phyloP scores from a whole-genome alignment of 179 eudicot genomes.

The Spergularia azorica region DNA sequence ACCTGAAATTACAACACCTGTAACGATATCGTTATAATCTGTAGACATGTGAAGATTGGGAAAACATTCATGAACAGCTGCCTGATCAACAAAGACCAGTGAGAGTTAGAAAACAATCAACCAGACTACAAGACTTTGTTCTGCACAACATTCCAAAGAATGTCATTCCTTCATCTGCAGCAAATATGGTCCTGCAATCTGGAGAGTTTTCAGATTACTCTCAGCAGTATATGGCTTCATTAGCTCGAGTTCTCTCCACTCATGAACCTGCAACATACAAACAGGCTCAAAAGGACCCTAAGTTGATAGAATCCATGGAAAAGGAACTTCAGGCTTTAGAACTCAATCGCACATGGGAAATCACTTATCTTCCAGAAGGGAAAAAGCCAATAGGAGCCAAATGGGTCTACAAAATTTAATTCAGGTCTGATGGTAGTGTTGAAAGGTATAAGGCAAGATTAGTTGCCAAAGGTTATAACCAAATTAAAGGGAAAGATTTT shows the following conservation, averaged over 20 bases:
- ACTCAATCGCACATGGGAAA: neutral
- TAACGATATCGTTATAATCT: too few relatives aligned
- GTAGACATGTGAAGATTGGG: too few relatives aligned
- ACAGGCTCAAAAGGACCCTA: neutral
- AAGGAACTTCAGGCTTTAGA: neutral
- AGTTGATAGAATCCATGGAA: neutral
- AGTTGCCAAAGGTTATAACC: neutral
- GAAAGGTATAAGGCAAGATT: neutral
- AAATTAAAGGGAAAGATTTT: neutral
- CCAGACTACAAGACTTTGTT: too few relatives aligned
- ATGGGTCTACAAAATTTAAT: conserved; percentile 1
- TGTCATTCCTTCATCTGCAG: too few relatives aligned
- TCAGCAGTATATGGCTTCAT: too few relatives aligned
- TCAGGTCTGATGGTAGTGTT: neutral
- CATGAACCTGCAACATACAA: neutral
- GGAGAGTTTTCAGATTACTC: too few relatives aligned
- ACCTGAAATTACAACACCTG: too few relatives aligned
- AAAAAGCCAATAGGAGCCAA: neutral
- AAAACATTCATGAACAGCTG: too few relatives aligned
- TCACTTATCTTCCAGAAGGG: neutral
- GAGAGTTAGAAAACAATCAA: too few relatives aligned
- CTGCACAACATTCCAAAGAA: too few relatives aligned
- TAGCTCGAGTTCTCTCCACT: neutral
- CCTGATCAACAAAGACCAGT: too few relatives aligned
- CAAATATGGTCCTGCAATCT: too few relatives aligned